Conservation (phyloP, 1,284 basidiomycete species). For the Puccinia horiana region DNA sequence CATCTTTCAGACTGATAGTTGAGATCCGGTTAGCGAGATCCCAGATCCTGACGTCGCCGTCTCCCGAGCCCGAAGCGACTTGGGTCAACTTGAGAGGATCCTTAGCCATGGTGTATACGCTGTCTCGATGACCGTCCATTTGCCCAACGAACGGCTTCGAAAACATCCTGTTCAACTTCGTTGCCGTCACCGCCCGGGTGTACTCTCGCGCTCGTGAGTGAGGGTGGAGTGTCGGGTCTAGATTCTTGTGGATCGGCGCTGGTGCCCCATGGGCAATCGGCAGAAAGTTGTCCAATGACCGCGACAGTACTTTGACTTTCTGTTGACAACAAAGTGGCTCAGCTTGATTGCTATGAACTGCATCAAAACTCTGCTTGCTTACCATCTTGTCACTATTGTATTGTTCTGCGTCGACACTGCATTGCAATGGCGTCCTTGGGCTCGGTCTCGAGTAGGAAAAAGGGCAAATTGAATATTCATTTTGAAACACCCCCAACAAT, state of each 20-base stretch:
- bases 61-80: constrained; percentile 91
- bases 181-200: constrained; percentile 87
- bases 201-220: constrained; percentile 91
- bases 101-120: constrained; percentile 82
- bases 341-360: neutral
- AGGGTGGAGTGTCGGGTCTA: constrained; percentile 90
- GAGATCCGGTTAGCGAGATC: constrained; percentile 73
- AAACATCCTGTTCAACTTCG: constrained; percentile 95
- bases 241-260: constrained; percentile 83
- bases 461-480: too few relatives aligned
- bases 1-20: constrained; percentile 71
- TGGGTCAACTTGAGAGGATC: constrained; percentile 76
- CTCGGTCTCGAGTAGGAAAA: too few relatives aligned
- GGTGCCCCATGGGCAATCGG: constrained; percentile 69
- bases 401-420: too few relatives aligned
- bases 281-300: constrained; percentile 74
- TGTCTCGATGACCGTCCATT: constrained; percentile 90
- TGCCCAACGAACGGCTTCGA: constrained; percentile 91
- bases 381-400: too few relatives aligned
- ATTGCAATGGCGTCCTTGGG: too few relatives aligned
- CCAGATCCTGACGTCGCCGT: constrained; percentile 90
- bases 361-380: too few relatives aligned
- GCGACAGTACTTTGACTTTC: constrained; percentile 87
- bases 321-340: constrained; percentile 55
- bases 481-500: too few relatives aligned